phyloP scores from a whole-genome alignment of 129 eudicot species.

The Artemisia annua region DNA sequence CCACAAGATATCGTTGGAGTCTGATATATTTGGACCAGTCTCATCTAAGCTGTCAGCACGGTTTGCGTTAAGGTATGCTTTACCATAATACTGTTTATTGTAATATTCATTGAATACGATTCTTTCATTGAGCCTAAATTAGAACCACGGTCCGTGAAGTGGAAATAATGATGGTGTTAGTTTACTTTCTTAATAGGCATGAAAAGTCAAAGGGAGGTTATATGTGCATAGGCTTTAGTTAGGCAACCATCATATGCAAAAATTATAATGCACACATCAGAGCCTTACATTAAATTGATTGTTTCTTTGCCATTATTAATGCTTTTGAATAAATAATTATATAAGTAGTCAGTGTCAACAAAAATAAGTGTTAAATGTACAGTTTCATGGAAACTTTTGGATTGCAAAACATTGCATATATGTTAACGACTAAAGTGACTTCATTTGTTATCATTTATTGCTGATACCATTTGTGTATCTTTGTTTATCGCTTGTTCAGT shows the following conservation, averaged over 20 bases:
- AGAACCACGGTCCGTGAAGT: background rate
- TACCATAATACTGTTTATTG: background rate
- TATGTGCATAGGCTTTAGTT: background rate
- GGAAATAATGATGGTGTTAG: slow-evolving; percentile 11
- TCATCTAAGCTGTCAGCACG: slow-evolving; percentile 57
- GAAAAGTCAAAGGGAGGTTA: slow-evolving; percentile 11
- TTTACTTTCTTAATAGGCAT: slow-evolving; percentile 17
- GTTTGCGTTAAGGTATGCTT: slow-evolving; percentile 60
- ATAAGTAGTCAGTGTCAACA: background rate
- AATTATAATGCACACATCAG: background rate
- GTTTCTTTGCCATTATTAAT: slow-evolving; percentile 4
- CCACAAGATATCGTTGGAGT: slow-evolving; percentile 60
- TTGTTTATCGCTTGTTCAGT: background rate
- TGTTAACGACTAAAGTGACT: no score
- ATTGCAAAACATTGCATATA: background rate
- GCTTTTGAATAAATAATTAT: background rate
- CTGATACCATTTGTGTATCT: background rate
- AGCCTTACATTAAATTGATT: no score
- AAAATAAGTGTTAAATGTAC: background rate
- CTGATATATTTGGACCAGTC: slow-evolving; percentile 68
- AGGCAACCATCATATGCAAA: background rate
- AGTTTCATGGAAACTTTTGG: background rate
- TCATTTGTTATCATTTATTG: no score
- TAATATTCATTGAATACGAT: slow-evolving; percentile 4
- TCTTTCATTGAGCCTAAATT: background rate